Percentiles rank a stretch among this genome's conserved stretches.
Evolutionary conservation across 768 basidiomycete genomes (phyloP).

Genomic region (Podaxis sp.): DNA sequence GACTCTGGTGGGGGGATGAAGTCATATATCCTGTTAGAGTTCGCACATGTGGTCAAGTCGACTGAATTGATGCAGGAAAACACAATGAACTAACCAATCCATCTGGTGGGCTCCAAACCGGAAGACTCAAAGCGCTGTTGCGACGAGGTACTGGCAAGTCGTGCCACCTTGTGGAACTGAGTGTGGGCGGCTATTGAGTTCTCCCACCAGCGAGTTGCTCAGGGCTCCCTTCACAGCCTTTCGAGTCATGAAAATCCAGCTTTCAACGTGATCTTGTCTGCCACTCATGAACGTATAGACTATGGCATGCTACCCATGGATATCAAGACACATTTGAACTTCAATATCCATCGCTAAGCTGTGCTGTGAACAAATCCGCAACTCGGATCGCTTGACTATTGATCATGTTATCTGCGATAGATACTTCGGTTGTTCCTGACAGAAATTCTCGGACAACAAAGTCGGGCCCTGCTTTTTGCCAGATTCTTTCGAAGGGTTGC

Average conservation of each 20-base stretch:
- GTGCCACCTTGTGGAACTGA: conserved; percentile 2
- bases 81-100: neutral
- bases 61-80: conserved; percentile 8
- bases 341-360: neutral
- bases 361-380: conserved; percentile 1
- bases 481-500: neutral
- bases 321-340: neutral
- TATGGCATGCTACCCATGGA: neutral
- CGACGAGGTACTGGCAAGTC: conserved; percentile 5
- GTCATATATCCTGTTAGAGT: conserved; percentile 19
- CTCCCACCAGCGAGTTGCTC: neutral
- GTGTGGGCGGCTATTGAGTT: conserved; percentile 1
- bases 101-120: neutral
- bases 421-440: too few relatives aligned
- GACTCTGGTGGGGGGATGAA: conserved; percentile 24
- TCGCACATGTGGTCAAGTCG: neutral
- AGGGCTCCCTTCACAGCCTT: neutral
- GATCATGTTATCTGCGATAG: too few relatives aligned
- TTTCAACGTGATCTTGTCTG: too few relatives aligned
- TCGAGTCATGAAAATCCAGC: neutral
- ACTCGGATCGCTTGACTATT: conserved; percentile 17
- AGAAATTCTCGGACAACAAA: too few relatives aligned
- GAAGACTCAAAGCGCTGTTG: neutral
- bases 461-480: too few relatives aligned
- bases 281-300: too few relatives aligned